phyloP scores from a whole-genome alignment of 129 eudicot genomes.

The Saussurea involucrata region DNA sequence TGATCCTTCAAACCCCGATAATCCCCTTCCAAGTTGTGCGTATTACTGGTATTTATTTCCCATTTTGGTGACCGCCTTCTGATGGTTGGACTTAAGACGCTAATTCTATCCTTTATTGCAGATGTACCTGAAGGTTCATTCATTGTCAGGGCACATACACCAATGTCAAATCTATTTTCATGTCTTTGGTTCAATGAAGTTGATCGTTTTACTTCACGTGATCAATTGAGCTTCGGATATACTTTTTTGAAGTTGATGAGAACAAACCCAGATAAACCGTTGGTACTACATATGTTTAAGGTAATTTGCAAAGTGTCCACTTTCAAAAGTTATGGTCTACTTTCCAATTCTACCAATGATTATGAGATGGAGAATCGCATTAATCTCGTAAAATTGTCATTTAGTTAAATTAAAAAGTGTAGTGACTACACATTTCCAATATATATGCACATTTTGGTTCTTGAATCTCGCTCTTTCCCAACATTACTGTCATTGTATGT shows the following conservation, averaged over 20 bases:
- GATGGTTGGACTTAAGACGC: neutral
- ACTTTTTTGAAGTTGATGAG: constrained; percentile 75
- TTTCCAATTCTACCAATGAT: too few relatives aligned
- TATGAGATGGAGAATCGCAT: too few relatives aligned
- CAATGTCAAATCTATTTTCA: constrained; percentile 90
- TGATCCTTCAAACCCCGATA: constrained; percentile 73
- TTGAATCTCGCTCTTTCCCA: neutral
- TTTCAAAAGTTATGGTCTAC: too few relatives aligned
- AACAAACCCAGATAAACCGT: constrained; percentile 62
- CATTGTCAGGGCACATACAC: constrained; percentile 87
- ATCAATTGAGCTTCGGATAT: constrained; percentile 91
- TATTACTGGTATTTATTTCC: constrained; percentile 32
- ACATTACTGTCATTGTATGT: constrained; percentile 10
- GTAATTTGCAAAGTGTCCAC: constrained; percentile 26
- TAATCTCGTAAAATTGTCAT: too few relatives aligned
- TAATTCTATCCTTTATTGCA: constrained; percentile 28
- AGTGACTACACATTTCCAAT: neutral
- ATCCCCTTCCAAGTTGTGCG: constrained; percentile 92
- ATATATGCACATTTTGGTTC: neutral
- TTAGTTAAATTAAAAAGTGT: too few relatives aligned
- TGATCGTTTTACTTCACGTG: constrained; percentile 94
- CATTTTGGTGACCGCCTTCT: neutral
- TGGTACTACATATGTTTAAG: constrained; percentile 78
- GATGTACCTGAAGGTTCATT: constrained; percentile 99
- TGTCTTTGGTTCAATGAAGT: constrained; percentile 99